A percentile compares a stretch with the other conserved stretches of the same genome.
These are phyloP conservation scores for Glycyrrhiza uralensis DNA, from an alignment of 306 rosid genomes.

Conservation along the genomic window DNA sequence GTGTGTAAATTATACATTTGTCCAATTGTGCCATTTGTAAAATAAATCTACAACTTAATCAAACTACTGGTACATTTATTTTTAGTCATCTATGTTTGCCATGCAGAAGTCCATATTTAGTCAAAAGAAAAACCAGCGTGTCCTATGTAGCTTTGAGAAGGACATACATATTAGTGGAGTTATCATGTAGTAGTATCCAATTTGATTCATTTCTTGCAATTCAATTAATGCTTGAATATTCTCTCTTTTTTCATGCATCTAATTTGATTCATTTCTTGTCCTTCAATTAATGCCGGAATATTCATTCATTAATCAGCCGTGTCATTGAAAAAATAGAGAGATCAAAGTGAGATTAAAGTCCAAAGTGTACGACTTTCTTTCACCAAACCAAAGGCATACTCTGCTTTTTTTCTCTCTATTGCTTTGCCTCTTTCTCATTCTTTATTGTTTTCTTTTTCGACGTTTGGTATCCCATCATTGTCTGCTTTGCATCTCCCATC, in stretches of 20 bases:
- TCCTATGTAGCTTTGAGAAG: neutral
- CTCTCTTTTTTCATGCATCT: neutral
- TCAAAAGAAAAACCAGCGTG: neutral
- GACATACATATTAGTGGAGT: neutral
- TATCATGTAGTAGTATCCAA: neutral
- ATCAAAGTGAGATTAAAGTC: slow-evolving; percentile 23
- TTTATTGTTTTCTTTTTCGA: slow-evolving; percentile 23
- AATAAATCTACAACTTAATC: neutral
- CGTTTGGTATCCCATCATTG: slow-evolving; percentile 32
- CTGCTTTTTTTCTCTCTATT: slow-evolving; percentile 23
- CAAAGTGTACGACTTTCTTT: slow-evolving; percentile 32
- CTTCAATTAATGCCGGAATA: neutral
- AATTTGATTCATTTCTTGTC: slow-evolving; percentile 25
- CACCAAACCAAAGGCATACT: slow-evolving; percentile 12
- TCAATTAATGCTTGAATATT: slow-evolving; percentile 5
- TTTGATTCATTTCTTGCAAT: slow-evolving; percentile 29
- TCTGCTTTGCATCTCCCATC: slow-evolving; percentile 45
- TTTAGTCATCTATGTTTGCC: neutral
- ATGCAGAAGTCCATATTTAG: neutral
- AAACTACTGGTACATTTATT: too few relatives aligned
- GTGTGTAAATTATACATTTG: neutral
- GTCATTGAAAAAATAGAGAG: neutral
- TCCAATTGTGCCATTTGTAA: neutral
- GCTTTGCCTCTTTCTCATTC: slow-evolving; percentile 23
- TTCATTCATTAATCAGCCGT: neutral